Conservation (phyloP, 768 basidiomycete species). For the Amanita fuliginea region DNA sequence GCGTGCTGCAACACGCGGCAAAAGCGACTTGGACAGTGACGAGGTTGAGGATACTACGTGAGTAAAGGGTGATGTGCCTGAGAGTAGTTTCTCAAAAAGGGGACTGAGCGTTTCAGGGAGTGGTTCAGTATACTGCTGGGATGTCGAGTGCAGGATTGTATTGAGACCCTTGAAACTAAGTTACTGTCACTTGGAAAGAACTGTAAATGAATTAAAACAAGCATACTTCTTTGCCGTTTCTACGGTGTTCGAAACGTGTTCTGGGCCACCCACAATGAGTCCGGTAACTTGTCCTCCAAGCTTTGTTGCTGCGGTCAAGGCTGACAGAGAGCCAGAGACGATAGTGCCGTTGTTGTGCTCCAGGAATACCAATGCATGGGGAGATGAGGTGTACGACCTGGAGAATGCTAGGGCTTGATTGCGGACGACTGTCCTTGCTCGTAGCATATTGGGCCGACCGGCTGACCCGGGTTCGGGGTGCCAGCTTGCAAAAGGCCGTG, state of each 20-base stretch:
- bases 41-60: constrained; percentile 92
- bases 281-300: constrained; percentile 83
- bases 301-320: constrained; percentile 80
- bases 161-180: constrained; percentile 58
- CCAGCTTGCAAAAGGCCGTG: background rate
- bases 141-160: constrained; percentile 57
- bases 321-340: constrained; percentile 79
- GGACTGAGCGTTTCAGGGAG: constrained; percentile 78
- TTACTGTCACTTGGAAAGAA: constrained; percentile 4
- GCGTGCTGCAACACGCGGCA: constrained; percentile 84
- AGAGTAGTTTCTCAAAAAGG: constrained; percentile 65
- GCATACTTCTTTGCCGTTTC: constrained; percentile 74
- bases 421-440: background rate
- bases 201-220: background rate
- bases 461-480: background rate
- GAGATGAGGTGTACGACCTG: constrained; percentile 51
- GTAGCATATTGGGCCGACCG: background rate
- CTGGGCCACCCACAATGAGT: constrained; percentile 58
- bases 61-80: constrained; percentile 56
- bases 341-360: constrained; percentile 79
- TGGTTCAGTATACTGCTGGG: constrained; percentile 54
- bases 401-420: background rate
- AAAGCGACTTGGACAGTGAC: constrained; percentile 82
- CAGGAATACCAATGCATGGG: constrained; percentile 78
- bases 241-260: constrained; percentile 53